Conservation (phyloP, 306 rosid genomes). For the Malus sieversii region DNA sequence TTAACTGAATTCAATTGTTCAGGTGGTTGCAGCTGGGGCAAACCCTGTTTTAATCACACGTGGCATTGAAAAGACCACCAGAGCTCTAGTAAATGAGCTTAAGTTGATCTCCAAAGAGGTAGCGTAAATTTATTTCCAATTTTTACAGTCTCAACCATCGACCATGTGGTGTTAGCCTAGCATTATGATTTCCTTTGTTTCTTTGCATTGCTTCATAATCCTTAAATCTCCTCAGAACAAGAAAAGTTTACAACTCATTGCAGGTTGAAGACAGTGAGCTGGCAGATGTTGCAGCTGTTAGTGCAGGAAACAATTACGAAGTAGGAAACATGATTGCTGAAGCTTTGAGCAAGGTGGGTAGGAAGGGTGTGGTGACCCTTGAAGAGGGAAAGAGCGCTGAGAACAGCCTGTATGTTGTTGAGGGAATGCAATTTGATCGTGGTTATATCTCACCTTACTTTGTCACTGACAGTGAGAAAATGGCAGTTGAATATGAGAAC, state of each 20-base stretch:
- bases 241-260: not conserved
- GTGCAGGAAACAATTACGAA: constrained; percentile 95
- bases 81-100: constrained; percentile 76
- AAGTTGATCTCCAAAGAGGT: constrained; percentile 88
- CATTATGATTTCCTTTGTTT: not conserved
- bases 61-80: constrained; percentile 90
- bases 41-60: constrained; percentile 96
- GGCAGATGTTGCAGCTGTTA: constrained; percentile 98
- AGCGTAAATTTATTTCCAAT: not conserved
- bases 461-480: constrained; percentile 96
- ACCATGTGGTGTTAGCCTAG: not conserved
- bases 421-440: constrained; percentile 99
- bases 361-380: constrained; percentile 97
- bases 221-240: not conserved
- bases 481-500: constrained; percentile 91
- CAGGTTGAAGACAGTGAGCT: constrained; percentile 98
- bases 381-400: constrained; percentile 99
- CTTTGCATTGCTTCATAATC: not conserved
- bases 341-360: constrained; percentile 95
- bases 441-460: constrained; percentile 97
- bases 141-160: not conserved
- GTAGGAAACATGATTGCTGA: constrained; percentile 97
- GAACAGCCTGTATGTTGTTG: constrained; percentile 83
- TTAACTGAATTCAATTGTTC: constrained; percentile 5
- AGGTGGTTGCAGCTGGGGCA: constrained; percentile 99